A percentile compares a stretch with the other conserved stretches of the same genome.
phyloP scores from a whole-genome alignment of 306 rosid species.

The Prunus fruticosa region DNA sequence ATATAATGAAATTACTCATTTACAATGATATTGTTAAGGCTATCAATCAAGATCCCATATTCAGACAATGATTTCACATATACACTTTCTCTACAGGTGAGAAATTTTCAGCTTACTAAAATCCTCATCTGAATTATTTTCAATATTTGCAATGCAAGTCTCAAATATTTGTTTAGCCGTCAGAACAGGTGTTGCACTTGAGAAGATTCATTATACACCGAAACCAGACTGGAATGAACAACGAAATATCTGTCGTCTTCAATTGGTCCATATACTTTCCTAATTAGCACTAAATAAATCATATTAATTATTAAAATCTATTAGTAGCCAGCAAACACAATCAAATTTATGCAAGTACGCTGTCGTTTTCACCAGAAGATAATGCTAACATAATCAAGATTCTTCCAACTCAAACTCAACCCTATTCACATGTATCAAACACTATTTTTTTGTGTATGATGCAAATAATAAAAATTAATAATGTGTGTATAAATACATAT shows the following conservation, averaged over 20 bases:
- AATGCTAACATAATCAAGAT: not conserved
- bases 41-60: too few relatives aligned
- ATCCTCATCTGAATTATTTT: not conserved
- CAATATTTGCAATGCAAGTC: not conserved
- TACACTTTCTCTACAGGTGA: too few relatives aligned
- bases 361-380: slow-evolving; percentile 2
- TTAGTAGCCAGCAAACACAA: slow-evolving; percentile 3
- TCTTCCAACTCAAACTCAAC: not conserved
- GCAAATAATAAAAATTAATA: not conserved
- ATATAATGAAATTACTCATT: not conserved
- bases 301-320: not conserved
- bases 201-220: not conserved
- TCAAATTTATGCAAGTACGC: slow-evolving; percentile 7
- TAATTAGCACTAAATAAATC: not conserved
- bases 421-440: not conserved
- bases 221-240: not conserved
- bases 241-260: not conserved
- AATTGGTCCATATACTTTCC: not conserved
- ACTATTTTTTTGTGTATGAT: not conserved
- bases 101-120: not conserved
- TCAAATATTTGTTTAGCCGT: not conserved
- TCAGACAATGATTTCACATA: too few relatives aligned
- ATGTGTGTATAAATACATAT: not conserved
- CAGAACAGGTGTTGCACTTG: not conserved
- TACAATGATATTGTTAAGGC: not conserved